Evolutionary conservation across 495 filamentous ascomycete species (phyloP).

Genomic region (Physcia stellaris): DNA sequence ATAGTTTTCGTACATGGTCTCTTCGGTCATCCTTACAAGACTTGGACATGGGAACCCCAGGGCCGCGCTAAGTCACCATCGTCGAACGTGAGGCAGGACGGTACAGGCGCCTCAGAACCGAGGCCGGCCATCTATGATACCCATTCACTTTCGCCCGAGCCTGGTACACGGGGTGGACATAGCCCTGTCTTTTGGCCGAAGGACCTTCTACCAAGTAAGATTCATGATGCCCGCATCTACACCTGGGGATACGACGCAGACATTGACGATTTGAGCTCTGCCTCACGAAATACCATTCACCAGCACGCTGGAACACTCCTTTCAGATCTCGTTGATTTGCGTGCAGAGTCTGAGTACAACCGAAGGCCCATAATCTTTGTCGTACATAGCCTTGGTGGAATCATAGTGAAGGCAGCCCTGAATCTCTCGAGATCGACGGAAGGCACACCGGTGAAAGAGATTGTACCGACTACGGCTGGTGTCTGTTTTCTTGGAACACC

Average conservation of each 20-base stretch:
- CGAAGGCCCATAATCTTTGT: conserved; percentile 30
- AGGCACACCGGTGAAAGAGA: conserved; percentile 11
- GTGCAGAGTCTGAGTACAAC: conserved; percentile 20
- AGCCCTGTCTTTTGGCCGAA: conserved; percentile 63
- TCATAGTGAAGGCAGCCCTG: conserved; percentile 28
- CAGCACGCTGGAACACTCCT: conserved; percentile 71
- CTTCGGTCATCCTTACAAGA: conserved; percentile 60
- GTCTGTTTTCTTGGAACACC: conserved; percentile 78
- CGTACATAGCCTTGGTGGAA: conserved; percentile 38
- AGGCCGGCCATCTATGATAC: background rate
- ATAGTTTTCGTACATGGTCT: conserved; percentile 74
- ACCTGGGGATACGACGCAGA: conserved; percentile 80
- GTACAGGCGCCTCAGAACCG: background rate
- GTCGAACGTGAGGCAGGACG: background rate
- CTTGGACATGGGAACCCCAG: conserved; percentile 42
- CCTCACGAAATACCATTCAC: conserved; percentile 57
- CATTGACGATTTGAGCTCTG: conserved; percentile 42
- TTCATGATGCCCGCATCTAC: conserved; percentile 51
- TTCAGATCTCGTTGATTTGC: conserved; percentile 35
- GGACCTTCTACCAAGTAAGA: conserved; percentile 38
- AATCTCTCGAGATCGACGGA: conserved; percentile 12
- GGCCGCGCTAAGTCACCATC: conserved; percentile 16
- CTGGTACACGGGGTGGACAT: too few relatives aligned
- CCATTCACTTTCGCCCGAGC: background rate
- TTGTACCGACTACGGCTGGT: conserved; percentile 45